phyloP scores from a whole-genome alignment of 345 rosid genomes.

The Lepidium sativum region DNA sequence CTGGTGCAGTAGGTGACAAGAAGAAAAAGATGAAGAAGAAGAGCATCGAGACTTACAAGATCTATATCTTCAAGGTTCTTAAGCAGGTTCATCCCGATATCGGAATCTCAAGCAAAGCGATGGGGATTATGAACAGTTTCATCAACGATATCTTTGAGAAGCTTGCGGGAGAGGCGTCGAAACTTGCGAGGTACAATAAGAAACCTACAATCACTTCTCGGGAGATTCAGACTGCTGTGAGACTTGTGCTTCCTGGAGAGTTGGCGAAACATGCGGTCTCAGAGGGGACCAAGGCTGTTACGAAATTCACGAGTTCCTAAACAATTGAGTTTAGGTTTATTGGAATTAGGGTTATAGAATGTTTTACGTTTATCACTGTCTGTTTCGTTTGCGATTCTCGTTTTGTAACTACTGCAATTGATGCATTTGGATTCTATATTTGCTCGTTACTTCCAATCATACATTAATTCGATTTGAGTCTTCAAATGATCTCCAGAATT shows the following conservation, averaged over 20 bases:
- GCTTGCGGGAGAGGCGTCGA: conserved; percentile 59
- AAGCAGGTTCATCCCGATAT: conserved; percentile 59
- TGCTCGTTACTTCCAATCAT: too few species aligned
- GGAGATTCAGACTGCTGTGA: conserved; percentile 80
- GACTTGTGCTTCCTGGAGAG: conserved; percentile 71
- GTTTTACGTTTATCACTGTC: not conserved
- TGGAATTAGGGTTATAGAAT: not conserved
- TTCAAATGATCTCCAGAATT: too few species aligned
- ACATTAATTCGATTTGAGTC: not conserved
- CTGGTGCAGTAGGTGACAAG: conserved; percentile 47
- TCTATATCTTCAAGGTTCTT: conserved; percentile 66
- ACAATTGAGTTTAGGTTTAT: not conserved
- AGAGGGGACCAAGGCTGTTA: conserved; percentile 77
- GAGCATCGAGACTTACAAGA: conserved; percentile 77
- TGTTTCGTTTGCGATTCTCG: not conserved
- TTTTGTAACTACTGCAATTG: conserved; percentile 2
- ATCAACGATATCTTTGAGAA: conserved; percentile 73
- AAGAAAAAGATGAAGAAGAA: conserved; percentile 69
- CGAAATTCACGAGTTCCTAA: conserved; percentile 65
- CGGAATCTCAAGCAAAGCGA: conserved; percentile 60
- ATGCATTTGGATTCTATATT: not conserved
- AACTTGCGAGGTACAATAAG: conserved; percentile 79
- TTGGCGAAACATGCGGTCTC: conserved; percentile 79
- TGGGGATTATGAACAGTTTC: conserved; percentile 81
- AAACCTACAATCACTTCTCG: conserved; percentile 72